phyloP scores from a whole-genome alignment of 2,329 filamentous ascomycete genomes.

The Colletotrichum gloeosporioides region DNA sequence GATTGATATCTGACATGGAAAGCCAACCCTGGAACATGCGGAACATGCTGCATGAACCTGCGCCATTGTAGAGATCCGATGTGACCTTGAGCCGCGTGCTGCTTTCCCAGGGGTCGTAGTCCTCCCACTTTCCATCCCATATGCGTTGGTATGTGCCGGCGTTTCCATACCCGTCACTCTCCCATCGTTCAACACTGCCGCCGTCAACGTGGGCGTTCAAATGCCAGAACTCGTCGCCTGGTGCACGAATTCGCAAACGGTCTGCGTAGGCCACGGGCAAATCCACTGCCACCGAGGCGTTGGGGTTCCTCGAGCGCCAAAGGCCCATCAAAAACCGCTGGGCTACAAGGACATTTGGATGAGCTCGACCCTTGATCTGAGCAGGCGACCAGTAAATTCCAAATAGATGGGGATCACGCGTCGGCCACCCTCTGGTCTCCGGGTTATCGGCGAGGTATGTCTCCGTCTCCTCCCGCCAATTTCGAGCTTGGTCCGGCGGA shows the following conservation, averaged over 20 bases:
- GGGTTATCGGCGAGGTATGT: slow-evolving; percentile 57
- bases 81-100: slow-evolving; percentile 58
- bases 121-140: slow-evolving; percentile 60
- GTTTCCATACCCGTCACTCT: slow-evolving; percentile 69
- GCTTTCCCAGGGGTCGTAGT: slow-evolving; percentile 62
- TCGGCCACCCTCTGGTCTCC: slow-evolving; percentile 33
- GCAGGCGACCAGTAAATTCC: slow-evolving; percentile 67
- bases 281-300: slow-evolving; percentile 63
- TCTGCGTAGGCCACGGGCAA: slow-evolving; percentile 73
- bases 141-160: slow-evolving; percentile 60
- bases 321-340: slow-evolving; percentile 72
- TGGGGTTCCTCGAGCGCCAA: slow-evolving; percentile 65
- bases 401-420: slow-evolving; percentile 35
- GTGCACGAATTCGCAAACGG: slow-evolving; percentile 69
- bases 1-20: slow-evolving; percentile 60
- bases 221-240: slow-evolving; percentile 52
- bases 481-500: slow-evolving; percentile 60
- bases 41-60: slow-evolving; percentile 62
- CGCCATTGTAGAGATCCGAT: slow-evolving; percentile 62
- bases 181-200: slow-evolving; percentile 75
- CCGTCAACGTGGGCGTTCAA: slow-evolving; percentile 73
- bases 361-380: slow-evolving; percentile 70
- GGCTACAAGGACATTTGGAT: slow-evolving; percentile 66
- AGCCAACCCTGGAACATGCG: slow-evolving; percentile 65
- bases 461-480: slow-evolving; percentile 53